Conservation (phyloP, 192 early-diverging fungal species). For the Chytriomyces sp. region DNA sequence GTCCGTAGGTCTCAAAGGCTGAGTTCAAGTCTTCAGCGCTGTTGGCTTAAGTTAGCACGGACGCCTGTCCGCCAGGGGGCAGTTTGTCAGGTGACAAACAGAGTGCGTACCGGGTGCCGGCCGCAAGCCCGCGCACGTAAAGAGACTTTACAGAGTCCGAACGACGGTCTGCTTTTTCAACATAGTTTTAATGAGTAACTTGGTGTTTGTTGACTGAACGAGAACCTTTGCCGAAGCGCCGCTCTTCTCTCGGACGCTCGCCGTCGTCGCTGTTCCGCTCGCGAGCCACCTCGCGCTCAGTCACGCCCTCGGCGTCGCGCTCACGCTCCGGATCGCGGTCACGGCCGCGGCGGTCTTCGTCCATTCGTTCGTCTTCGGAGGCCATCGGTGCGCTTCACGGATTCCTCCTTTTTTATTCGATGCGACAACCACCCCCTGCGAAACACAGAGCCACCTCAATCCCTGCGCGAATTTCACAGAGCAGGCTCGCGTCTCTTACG, state of each 20-base stretch:
- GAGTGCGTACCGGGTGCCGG: conserved; percentile 37
- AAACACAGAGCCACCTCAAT: no score
- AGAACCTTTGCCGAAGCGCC: not conserved
- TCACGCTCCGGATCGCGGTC: no score
- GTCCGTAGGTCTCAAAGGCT: conserved; percentile 51
- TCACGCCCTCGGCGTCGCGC: not conserved
- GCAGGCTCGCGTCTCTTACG: no score
- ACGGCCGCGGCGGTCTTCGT: not conserved
- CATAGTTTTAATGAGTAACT: not conserved
- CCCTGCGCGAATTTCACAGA: no score
- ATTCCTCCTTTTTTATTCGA: no score
- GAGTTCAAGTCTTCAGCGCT: conserved; percentile 43
- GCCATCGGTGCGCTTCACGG: no score
- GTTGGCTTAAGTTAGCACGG: not conserved
- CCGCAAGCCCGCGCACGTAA: conserved; percentile 45
- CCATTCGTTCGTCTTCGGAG: not conserved
- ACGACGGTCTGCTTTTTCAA: conserved; percentile 13
- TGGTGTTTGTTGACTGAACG: not conserved
- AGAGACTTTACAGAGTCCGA: conserved; percentile 36
- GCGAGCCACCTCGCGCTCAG: not conserved
- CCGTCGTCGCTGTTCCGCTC: not conserved
- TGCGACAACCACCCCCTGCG: no score
- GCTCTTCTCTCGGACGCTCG: not conserved
- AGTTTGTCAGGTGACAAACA: not conserved
- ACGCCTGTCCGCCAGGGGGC: not conserved